Evolutionary conservation across 2,329 filamentous ascomycete genomes (phyloP).

Genomic region (Monosporascus cannonballus): DNA sequence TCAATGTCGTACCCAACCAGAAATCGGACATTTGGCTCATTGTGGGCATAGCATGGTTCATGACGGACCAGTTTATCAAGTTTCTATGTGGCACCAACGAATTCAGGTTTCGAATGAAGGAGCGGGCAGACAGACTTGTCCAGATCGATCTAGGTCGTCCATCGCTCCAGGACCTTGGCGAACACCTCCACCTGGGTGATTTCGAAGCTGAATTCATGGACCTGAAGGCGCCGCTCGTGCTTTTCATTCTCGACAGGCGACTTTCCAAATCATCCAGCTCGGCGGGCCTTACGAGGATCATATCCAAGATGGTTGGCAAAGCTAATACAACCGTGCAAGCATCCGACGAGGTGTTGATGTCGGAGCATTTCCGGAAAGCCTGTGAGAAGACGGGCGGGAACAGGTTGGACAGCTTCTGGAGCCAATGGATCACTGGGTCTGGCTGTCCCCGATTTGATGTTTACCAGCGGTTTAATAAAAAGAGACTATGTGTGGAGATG

Average conservation of each 20-base stretch:
- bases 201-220: constrained; percentile 88
- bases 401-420: constrained; percentile 84
- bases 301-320: constrained; percentile 79
- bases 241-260: constrained; percentile 90
- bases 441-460: constrained; percentile 87
- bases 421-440: constrained; percentile 83
- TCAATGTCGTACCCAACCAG: constrained; percentile 82
- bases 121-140: constrained; percentile 73
- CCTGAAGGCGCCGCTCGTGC: constrained; percentile 81
- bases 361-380: constrained; percentile 69
- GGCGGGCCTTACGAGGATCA: constrained; percentile 75
- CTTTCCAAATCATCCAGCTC: constrained; percentile 84
- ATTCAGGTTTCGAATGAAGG: constrained; percentile 84
- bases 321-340: constrained; percentile 61
- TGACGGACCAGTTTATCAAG: constrained; percentile 90
- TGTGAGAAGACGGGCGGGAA: constrained; percentile 87
- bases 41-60: constrained; percentile 85
- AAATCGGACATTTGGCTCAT: constrained; percentile 82
- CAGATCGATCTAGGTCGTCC: constrained; percentile 77
- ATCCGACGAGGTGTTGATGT: constrained; percentile 67
- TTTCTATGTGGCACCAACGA: constrained; percentile 91
- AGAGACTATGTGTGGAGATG: constrained; percentile 91
- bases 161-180: constrained; percentile 74
- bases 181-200: constrained; percentile 69
- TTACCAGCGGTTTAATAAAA: constrained; percentile 92